Evolutionary conservation across 139 green algal species (phyloP), one percentile per base, ranked within the genome.

Genomic region (Picochlorum sp.): DNA sequence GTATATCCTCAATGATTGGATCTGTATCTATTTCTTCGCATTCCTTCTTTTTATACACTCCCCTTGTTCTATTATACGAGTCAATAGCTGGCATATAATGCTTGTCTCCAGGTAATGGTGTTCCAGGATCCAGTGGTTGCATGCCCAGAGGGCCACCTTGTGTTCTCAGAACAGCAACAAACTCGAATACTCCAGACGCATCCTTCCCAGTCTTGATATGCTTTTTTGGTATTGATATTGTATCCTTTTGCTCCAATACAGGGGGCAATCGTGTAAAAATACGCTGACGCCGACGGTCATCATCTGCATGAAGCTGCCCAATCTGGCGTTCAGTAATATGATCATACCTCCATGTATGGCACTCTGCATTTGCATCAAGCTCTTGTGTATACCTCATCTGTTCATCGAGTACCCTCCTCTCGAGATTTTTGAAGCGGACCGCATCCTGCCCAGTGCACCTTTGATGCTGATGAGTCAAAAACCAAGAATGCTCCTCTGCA

Each of bases 401-500:
- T 31, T 59, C 51, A 7, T 34, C 23, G 1, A 37, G 0, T 3
- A 59, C 20, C 20, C 23, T 34, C 0, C 34, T 16, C 23, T 59
- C n/a, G n/a, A 59, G 26, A 20, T 37, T 59, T 41, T 16, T 59
- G 51, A 59, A 59, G 15, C 47, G 47, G 6, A 2, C 2, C 8
- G 16, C 18, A 26, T 54, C 47, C 47, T 54, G 18, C 11, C n/a
- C n/a, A 26, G 16, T 54, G 18, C 16, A 26, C 11, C 10, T 26
- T 54, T 13, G 47, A 54, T 54, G 59, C 10, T 71, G n/a, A 31
- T 62, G 28, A 1, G 10, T 28, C 41, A 76, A 62, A 58, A 62
- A 76, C 69, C 69, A 76, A 23, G 49, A 41, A 41, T 76, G 69
- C 7, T 76, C 69, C 4, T 51, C 41, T 16, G 20, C 45, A 1